A percentile compares a stretch with the other conserved stretches of the same genome.
Evolutionary conservation across 75 land plant genomes (phyloP).

Genomic region (Sequoia sempervirens): DNA sequence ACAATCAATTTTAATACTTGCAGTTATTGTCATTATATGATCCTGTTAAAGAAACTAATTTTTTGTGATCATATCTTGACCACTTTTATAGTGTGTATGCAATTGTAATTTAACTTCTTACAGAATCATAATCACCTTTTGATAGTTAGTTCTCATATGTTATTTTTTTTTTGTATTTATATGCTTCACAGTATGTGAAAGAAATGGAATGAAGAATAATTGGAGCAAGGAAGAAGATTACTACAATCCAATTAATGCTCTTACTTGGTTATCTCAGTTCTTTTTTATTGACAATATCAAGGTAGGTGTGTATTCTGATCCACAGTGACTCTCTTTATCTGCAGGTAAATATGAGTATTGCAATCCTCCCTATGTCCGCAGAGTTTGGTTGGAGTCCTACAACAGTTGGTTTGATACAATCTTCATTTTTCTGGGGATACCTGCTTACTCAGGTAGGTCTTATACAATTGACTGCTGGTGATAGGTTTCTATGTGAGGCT

Average conservation of each 20-base stretch:
- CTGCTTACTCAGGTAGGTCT: constrained; percentile 87
- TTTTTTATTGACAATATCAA: background rate
- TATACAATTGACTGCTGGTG: background rate
- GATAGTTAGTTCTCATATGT: background rate
- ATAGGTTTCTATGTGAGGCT: background rate
- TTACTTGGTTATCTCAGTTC: background rate
- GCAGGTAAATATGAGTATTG: constrained; percentile 99
- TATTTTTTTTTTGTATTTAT: background rate
- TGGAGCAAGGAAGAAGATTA: background rate
- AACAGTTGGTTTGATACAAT: constrained; percentile 96
- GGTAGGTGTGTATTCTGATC: background rate
- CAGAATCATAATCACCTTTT: background rate
- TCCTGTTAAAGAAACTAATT: background rate
- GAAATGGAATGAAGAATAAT: background rate
- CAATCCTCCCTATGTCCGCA: constrained; percentile 93
- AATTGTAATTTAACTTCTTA: background rate
- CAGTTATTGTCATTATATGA: background rate
- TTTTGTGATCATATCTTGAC: background rate
- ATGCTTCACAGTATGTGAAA: background rate
- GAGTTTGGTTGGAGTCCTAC: constrained; percentile 90
- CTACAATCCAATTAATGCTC: background rate
- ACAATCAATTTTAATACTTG: background rate
- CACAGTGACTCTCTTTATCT: background rate
- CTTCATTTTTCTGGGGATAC: constrained; percentile 99
- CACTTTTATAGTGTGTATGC: background rate